phyloP scores from a whole-genome alignment of 2,329 filamentous ascomycete species.

The Aspergillus fijiensis region DNA sequence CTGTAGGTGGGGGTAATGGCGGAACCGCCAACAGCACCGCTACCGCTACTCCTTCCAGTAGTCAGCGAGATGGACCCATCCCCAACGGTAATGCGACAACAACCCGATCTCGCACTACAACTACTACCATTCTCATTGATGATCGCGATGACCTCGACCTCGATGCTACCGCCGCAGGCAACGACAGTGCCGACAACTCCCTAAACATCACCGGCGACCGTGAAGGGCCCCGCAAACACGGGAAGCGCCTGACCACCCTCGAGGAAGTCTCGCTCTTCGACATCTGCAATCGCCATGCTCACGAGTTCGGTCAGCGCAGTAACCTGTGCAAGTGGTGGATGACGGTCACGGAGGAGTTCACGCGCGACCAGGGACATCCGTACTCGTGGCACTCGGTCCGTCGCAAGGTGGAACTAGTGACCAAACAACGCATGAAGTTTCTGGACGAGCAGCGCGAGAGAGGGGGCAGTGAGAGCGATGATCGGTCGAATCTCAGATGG shows the following conservation, averaged over 20 bases:
- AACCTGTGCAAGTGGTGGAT: slow-evolving; percentile 46
- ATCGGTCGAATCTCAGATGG: slow-evolving; percentile 40
- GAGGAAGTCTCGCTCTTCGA: slow-evolving; percentile 44
- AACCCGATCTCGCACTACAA: neutral
- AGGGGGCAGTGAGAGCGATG: slow-evolving; percentile 25
- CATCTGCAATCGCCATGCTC: slow-evolving; percentile 40
- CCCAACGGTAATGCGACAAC: neutral
- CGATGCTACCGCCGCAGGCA: neutral
- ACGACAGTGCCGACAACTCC: neutral
- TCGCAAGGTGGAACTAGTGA: slow-evolving; percentile 42
- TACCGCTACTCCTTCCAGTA: neutral
- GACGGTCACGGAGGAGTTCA: slow-evolving; percentile 40
- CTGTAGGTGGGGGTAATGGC: neutral
- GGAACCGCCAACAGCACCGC: neutral
- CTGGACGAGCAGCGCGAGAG: slow-evolving; percentile 36
- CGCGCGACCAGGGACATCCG: slow-evolving; percentile 37
- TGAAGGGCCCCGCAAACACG: slow-evolving; percentile 32
- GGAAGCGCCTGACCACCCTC: slow-evolving; percentile 40
- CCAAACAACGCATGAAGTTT: slow-evolving; percentile 43
- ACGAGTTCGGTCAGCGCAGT: slow-evolving; percentile 40
- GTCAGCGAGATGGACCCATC: neutral
- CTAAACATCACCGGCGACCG: neutral
- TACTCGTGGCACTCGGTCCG: slow-evolving; percentile 47
- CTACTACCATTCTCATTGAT: neutral
- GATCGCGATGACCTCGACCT: neutral